Conservation (phyloP, 805 yeast species). For the Clavispora asparagi region DNA sequence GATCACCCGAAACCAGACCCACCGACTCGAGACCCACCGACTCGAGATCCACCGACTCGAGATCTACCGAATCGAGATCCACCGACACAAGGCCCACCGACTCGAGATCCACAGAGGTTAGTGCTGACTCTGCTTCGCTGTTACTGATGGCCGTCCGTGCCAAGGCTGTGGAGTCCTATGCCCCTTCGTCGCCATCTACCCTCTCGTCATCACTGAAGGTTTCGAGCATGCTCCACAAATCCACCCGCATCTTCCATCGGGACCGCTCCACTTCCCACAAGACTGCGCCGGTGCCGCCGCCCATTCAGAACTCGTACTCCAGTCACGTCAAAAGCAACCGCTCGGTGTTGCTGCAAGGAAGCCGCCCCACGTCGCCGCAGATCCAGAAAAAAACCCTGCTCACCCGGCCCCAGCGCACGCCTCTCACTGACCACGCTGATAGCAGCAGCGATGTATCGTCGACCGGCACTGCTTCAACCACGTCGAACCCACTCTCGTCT, state of each 20-base stretch:
- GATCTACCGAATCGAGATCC: too few relatives aligned
- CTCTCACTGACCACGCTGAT: not conserved
- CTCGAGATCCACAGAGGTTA: too few relatives aligned
- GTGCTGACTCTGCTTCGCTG: too few relatives aligned
- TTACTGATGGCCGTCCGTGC: not conserved
- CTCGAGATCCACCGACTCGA: too few relatives aligned
- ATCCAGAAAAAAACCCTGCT: not conserved
- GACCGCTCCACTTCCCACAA: slow-evolving; percentile 3
- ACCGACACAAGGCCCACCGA: too few relatives aligned
- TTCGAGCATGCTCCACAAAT: slow-evolving; percentile 9
- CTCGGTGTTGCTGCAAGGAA: slow-evolving; percentile 9
- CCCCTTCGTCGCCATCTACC: not conserved
- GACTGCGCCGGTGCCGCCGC: not conserved
- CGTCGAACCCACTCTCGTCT: not conserved
- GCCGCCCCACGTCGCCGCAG: slow-evolving; percentile 6
- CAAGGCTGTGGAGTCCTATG: not conserved
- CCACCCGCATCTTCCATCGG: slow-evolving; percentile 12
- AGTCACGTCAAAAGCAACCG: slow-evolving; percentile 29
- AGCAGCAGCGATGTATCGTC: not conserved
- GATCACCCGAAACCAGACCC: too few relatives aligned
- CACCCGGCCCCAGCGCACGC: not conserved
- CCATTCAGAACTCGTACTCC: slow-evolving; percentile 22
- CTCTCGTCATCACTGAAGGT: slow-evolving; percentile 1
- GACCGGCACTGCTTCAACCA: not conserved
- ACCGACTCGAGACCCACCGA: too few relatives aligned